A percentile compares a stretch with the other conserved stretches of the same genome.
Conservation (phyloP, 352 stramenopile species). For the Phytophthora boehmeriae region DNA sequence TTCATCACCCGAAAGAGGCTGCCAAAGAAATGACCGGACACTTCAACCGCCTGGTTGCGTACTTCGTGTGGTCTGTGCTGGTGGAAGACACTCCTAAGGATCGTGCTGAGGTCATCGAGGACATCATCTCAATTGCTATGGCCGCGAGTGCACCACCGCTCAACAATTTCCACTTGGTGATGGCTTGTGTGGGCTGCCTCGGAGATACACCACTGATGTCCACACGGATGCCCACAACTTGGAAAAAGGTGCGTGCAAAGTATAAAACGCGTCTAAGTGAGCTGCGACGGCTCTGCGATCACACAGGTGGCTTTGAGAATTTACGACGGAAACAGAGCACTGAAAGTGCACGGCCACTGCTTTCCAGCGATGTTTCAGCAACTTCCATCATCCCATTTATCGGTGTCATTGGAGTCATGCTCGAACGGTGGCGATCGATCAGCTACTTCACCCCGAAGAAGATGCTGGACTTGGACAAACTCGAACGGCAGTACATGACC, state of each 20-base stretch:
- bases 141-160: slow-evolving; percentile 45
- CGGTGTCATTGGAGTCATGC: slow-evolving; percentile 68
- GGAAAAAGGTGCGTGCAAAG: slow-evolving; percentile 73
- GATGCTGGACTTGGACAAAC: slow-evolving; percentile 59
- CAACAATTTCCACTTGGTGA: slow-evolving; percentile 83
- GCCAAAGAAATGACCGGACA: slow-evolving; percentile 60
- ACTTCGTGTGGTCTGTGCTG: slow-evolving; percentile 79
- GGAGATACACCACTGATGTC: slow-evolving; percentile 76
- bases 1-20: slow-evolving; percentile 48
- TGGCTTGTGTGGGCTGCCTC: slow-evolving; percentile 77
- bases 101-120: slow-evolving; percentile 71
- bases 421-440: slow-evolving; percentile 59
- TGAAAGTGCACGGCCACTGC: slow-evolving; percentile 31
- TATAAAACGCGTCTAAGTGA: slow-evolving; percentile 71
- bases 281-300: slow-evolving; percentile 67
- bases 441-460: slow-evolving; percentile 51
- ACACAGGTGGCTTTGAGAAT: slow-evolving; percentile 74
- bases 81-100: slow-evolving; percentile 72
- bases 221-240: slow-evolving; percentile 66
- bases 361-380: slow-evolving; percentile 21
- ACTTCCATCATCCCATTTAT: slow-evolving; percentile 73
- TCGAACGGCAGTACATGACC: slow-evolving; percentile 62
- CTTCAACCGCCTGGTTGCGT: slow-evolving; percentile 71
- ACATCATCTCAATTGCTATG: slow-evolving; percentile 70
- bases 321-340: slow-evolving; percentile 59